phyloP scores from a whole-genome alignment of 208 protist genomes.

The Trypanosoma lewisi region DNA sequence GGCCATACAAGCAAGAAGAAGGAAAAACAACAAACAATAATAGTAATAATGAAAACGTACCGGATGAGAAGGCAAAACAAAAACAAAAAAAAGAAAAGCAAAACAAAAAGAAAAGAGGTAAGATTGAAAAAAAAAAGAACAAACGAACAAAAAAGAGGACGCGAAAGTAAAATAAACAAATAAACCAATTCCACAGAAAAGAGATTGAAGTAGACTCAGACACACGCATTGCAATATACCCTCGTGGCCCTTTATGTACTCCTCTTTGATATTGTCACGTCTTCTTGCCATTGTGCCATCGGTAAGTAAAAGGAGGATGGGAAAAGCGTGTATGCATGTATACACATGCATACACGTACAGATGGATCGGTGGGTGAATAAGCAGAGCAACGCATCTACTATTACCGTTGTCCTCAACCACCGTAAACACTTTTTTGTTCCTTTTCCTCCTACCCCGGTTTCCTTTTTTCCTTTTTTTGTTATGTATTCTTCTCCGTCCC shows the following conservation, averaged over 20 bases:
- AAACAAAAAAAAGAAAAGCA: constrained; percentile 17
- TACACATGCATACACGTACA: background rate
- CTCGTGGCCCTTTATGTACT: too few species aligned
- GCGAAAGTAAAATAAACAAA: constrained; percentile 6
- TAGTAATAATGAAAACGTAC: too few species aligned
- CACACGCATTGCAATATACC: too few species aligned
- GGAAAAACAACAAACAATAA: background rate
- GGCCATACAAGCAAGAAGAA: background rate
- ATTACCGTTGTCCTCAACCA: background rate
- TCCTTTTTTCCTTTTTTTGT: background rate
- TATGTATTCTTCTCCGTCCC: background rate
- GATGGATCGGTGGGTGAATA: background rate
- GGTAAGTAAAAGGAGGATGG: too few species aligned
- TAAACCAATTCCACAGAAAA: background rate
- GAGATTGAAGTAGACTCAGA: background rate
- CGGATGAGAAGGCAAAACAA: constrained; percentile 3
- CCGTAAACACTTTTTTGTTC: background rate
- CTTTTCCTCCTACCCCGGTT: background rate
- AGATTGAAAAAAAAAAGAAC: constrained; percentile 6
- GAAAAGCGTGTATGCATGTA: background rate
- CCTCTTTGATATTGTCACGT: too few species aligned
- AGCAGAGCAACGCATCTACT: too few species aligned
- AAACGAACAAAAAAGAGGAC: constrained; percentile 20
- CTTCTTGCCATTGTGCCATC: too few species aligned
- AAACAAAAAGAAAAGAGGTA: constrained; percentile 6